Evolutionary conservation across 176 grass and related monocot species (phyloP).

Genomic region (Oryza coarctata): DNA sequence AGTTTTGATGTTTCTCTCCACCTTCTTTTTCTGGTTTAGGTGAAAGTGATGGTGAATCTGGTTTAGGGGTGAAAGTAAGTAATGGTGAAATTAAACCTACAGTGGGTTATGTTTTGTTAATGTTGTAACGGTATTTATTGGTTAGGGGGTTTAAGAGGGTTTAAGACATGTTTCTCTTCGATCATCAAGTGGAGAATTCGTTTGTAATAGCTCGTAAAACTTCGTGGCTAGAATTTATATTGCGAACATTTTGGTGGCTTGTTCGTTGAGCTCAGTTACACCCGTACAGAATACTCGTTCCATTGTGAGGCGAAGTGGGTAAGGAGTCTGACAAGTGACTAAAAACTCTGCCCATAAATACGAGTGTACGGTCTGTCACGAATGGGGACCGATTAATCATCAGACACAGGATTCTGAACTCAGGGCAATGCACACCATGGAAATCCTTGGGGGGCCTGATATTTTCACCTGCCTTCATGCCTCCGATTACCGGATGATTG

Average conservation of each 20-base stretch:
- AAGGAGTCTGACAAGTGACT: neutral
- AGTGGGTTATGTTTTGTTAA: neutral
- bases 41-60: neutral
- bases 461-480: neutral
- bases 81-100: neutral
- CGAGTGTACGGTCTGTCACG: neutral
- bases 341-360: neutral
- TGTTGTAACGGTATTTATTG: neutral
- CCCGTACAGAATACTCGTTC: neutral
- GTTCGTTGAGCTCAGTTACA: neutral
- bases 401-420: slow-evolving; percentile 11
- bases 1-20: neutral
- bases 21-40: neutral
- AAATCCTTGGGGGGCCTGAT: neutral
- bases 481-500: neutral
- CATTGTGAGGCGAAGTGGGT: neutral
- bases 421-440: neutral
- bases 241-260: neutral
- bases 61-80: neutral
- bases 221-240: neutral
- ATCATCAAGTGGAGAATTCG: neutral
- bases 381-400: slow-evolving; percentile 19
- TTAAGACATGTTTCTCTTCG: neutral
- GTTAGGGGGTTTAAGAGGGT: neutral
- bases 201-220: neutral